Percentiles rank a stretch among this genome's conserved stretches.
phyloP scores from a whole-genome alignment of 23 red algal genomes.

The Chondrus crispus region DNA sequence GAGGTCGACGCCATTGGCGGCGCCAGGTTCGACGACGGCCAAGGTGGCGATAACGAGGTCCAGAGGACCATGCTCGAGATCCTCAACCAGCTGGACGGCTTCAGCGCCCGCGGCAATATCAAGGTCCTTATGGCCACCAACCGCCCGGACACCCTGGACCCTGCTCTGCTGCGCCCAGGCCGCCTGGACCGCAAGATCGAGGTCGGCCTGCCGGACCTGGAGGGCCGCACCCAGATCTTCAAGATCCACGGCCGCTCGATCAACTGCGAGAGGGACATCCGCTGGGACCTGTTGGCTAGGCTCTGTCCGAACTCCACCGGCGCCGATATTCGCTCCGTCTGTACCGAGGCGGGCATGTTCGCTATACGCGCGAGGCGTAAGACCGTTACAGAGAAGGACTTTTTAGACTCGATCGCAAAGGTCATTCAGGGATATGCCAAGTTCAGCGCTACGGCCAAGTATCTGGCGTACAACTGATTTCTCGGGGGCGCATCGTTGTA shows the following conservation, averaged over 20 bases:
- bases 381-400: constrained; percentile 98
- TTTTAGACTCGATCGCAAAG: constrained; percentile 96
- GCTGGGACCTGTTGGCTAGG: constrained; percentile 96
- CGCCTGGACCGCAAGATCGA: constrained; percentile 99
- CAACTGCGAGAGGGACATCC: constrained; percentile 97
- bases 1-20: constrained; percentile 99
- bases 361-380: constrained; percentile 96
- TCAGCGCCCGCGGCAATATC: constrained; percentile 98
- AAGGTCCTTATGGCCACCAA: constrained; percentile 99
- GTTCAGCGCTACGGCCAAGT: constrained; percentile 86
- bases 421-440: constrained; percentile 98
- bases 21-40: constrained; percentile 97
- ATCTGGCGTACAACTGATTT: constrained; percentile 97
- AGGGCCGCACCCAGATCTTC: constrained; percentile 94
- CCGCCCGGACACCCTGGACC: constrained; percentile 97
- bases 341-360: constrained; percentile 99
- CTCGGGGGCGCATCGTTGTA: no score
- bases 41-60: constrained; percentile 98
- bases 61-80: constrained; percentile 99
- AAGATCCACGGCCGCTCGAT: constrained; percentile 97
- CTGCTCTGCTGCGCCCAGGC: constrained; percentile 93
- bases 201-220: constrained; percentile 94
- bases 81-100: constrained; percentile 99
- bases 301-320: constrained; percentile 99
- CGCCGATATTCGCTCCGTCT: constrained; percentile 93